Evolutionary conservation across 202 grass and related monocot species (phyloP), one percentile per base, ranked within the genome.

Genomic region (Zizania palustris): DNA sequence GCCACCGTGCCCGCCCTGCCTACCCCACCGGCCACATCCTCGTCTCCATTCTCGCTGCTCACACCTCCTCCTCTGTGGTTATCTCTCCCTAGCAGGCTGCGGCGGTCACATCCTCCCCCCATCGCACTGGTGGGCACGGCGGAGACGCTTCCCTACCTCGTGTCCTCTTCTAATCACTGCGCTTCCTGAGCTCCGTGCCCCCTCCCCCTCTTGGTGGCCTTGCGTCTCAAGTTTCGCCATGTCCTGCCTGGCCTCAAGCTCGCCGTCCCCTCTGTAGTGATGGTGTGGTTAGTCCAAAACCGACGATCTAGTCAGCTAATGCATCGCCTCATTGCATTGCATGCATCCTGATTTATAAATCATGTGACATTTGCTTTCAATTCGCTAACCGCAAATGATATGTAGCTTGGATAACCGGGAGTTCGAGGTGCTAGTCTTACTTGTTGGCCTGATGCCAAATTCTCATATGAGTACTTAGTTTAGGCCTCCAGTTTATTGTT

Each of bases 401-500:
- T 28, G 2, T 87, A 97, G 90, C 78, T 83, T 97, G 0, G 93
- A 97, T 72, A 87, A 90, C 37, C 93, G 93, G 80, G 84, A 88
- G 55, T 89, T 93, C 34, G 93, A 97, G 66, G 71, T 93, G n/a
- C 36, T 97, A 57, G 90, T 97, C 64, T 68, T 97, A 19, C 66
- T 97, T 16, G 93, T 90, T 7, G 93, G 93, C 55, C 61, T 97
- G 43, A 84, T 91, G 88, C 88, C 93, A 1, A 73, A 91, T 46
- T 93, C 90, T 11, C 88, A 85, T 36, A 51, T 89, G 59, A 97
- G 88, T 65, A 93, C 93, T 72, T 97, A 19, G 34, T 71, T 63
- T 41, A 48, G 45, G 49, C 51, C 36, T 53, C 1, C 5, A 54
- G 19, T n/a, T 22, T 67, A 10, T 45, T 67, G 5, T 41, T 15